A percentile compares a stretch with the other conserved stretches of the same genome.
These are phyloP conservation scores for Elongisporangium senticosum DNA, from an alignment of 352 stramenopile species.

Conservation along the genomic window DNA sequence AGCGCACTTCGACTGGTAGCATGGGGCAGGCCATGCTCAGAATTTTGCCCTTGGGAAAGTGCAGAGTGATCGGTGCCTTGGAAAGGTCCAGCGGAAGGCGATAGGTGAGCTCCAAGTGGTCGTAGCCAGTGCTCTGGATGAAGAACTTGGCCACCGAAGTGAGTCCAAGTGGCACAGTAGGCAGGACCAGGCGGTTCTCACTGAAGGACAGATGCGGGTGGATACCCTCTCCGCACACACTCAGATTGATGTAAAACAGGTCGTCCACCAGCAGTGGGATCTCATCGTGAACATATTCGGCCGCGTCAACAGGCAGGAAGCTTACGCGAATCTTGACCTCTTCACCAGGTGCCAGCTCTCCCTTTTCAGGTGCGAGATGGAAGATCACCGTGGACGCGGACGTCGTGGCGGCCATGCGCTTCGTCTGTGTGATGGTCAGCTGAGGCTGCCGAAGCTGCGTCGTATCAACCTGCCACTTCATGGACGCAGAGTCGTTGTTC, in stretches of 20 bases:
- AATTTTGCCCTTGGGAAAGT: conserved; percentile 87
- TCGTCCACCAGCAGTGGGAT: conserved; percentile 67
- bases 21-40: conserved; percentile 77
- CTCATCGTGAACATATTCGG: conserved; percentile 75
- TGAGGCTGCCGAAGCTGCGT: conserved; percentile 9
- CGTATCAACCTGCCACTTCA: conserved; percentile 83
- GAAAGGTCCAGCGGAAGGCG: conserved; percentile 67
- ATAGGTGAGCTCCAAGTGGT: conserved; percentile 87
- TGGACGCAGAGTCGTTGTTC: conserved; percentile 50
- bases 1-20: conserved; percentile 83
- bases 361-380: conserved; percentile 70
- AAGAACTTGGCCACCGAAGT: conserved; percentile 55
- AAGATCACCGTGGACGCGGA: conserved; percentile 59
- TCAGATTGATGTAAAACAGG: conserved; percentile 79
- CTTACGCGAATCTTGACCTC: conserved; percentile 75
- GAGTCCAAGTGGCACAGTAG: conserved; percentile 86
- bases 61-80: conserved; percentile 74
- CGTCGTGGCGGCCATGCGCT: conserved; percentile 21
- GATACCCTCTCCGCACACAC: conserved; percentile 77
- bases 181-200: conserved; percentile 77
- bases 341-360: conserved; percentile 75
- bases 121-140: conserved; percentile 88
- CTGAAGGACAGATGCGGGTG: conserved; percentile 91
- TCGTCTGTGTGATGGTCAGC: conserved; percentile 9
- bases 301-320: conserved; percentile 76